Evolutionary conservation across 2,329 filamentous ascomycete genomes (phyloP), one percentile per base, ranked within the genome.

Genomic region (Gnomoniopsis sp.): DNA sequence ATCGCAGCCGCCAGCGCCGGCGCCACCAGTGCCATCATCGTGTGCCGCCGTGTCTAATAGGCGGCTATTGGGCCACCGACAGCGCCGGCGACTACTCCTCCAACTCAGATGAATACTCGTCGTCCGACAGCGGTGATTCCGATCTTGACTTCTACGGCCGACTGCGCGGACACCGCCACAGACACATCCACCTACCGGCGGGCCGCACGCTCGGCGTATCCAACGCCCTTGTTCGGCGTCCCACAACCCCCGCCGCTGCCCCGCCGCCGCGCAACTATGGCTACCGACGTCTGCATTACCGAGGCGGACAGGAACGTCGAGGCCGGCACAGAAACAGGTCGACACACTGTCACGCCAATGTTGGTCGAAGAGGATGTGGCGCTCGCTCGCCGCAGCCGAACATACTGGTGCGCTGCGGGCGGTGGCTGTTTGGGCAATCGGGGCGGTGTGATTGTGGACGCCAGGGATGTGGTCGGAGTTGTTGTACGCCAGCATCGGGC

Each of bases 251-350:
- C 22, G 10, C 38, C 30, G 6, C 50, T 12, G 22, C 57, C 23
- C 6, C 50, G 38, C 57, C 50, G 38, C 57, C 55, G n/a, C 48
- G 48, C 7, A 26, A 41, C 26, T 49, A 58, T 17, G 48, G 59
- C 8, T 61, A 58, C 55, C 55, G 59, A 10, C 48, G 55, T 15
- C 53, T 55, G 19, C 59, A 49, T 17, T 55, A 58, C 19, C 55
- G 58, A 30, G 59, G 49, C 21, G 55, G 51, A n/a, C n/a, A 36
- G 12, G 51, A 53, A 33, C 48, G 43, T 6, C 12, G 22, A 8
- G 23, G 51, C 22, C 44, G 52, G 23, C 26, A n/a, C 23, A 3
- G 21, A 19, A 17, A 6, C 33, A 60, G 15, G 15, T 33, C 10
- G 21, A 44, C 14, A n/a, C 55, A 23, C 14, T 19, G 19, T 2